Evolutionary conservation across 1,284 basidiomycete species (phyloP), one percentile per base, ranked within the genome.

Genomic region (Leccinum ponderosum): DNA sequence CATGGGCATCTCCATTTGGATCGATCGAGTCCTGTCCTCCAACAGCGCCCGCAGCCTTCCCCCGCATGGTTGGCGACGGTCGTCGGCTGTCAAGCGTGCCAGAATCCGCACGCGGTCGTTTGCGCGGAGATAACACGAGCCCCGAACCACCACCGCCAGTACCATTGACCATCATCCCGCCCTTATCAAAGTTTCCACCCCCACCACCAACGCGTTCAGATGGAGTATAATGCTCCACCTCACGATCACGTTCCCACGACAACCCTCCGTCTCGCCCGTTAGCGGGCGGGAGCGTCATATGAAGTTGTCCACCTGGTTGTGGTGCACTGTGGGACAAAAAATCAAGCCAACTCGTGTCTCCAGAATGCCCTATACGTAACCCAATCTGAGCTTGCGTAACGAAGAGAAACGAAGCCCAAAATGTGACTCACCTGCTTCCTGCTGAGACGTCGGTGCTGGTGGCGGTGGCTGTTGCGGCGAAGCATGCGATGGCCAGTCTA

Each of bases 401-500:
- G n/a, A 52, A 4, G 15, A 35, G 15, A 11, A 14, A 8, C 7
- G 22, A 47, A 47, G 11, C 17, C 0, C 17, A 20, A 17, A 51
- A 11, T 9, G 17, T 29, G 20, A 53, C 64, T n/a, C 48, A 70
- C 72, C 69, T 56, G 69, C 59, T 53, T 73, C 71, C 47, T 76
- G 73, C 42, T 64, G 73, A 51, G 64, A 62, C 44, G 44, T 20
- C 14, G 56, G 55, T 14, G 62, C 35, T 14, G 62, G 42, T 42
- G 58, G 37, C 55, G 69, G 73, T 22, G 66, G 48, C 22, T 67
- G 66, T 50, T 59, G 67, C n/a, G 65, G 56, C 3, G 69, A 58
- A 5, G 60, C 62, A 58, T 73, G 71, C 4, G 71, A 73, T 27
- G 71, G 71, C 71, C 71, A 73, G 53, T 73, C 71, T n/a, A 73